A percentile compares a stretch with the other conserved stretches of the same genome.
Conservation (phyloP, 2,329 filamentous ascomycete genomes). For the Verticillium alfalfae region DNA sequence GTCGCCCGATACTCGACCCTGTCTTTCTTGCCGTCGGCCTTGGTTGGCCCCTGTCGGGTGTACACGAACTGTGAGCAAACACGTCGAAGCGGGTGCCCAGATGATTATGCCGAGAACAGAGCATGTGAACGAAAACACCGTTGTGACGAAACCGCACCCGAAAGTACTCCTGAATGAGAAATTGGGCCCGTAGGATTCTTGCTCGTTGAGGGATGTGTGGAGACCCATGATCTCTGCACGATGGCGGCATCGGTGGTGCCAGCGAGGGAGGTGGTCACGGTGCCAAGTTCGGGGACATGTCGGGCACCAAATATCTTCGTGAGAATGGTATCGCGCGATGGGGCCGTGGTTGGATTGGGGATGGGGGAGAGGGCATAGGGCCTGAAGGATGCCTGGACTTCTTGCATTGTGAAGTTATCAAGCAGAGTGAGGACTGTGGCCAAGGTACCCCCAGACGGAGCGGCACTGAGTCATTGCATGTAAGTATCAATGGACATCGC, state of each 20-base stretch:
- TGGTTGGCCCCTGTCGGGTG: slow-evolving; percentile 46
- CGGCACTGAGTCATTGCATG: slow-evolving; percentile 23
- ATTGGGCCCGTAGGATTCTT: slow-evolving; percentile 53
- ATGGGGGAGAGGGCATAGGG: slow-evolving; percentile 56
- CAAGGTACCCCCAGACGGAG: slow-evolving; percentile 62
- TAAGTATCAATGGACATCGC: slow-evolving; percentile 7
- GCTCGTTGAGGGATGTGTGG: slow-evolving; percentile 34
- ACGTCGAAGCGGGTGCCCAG: slow-evolving; percentile 34
- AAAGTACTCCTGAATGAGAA: slow-evolving; percentile 55
- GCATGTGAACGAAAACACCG: slow-evolving; percentile 46
- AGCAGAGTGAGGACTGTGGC: slow-evolving; percentile 58
- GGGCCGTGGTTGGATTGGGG: slow-evolving; percentile 29
- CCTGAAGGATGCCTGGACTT: slow-evolving; percentile 36
- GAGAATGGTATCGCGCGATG: slow-evolving; percentile 25
- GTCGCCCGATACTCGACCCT: slow-evolving; percentile 59
- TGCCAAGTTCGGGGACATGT: slow-evolving; percentile 45
- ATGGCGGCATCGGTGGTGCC: slow-evolving; percentile 44
- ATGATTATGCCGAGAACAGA: slow-evolving; percentile 37
- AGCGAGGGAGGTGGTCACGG: slow-evolving; percentile 47
- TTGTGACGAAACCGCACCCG: slow-evolving; percentile 42
- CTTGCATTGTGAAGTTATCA: slow-evolving; percentile 43
- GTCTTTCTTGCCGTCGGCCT: slow-evolving; percentile 51
- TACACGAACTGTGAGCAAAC: slow-evolving; percentile 38
- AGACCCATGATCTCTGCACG: slow-evolving; percentile 60
- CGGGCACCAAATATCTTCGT: slow-evolving; percentile 45